Base-by-base conservation (phyloP, 2,329 filamentous ascomycete species). In the Cladosporium sp. region DNA sequence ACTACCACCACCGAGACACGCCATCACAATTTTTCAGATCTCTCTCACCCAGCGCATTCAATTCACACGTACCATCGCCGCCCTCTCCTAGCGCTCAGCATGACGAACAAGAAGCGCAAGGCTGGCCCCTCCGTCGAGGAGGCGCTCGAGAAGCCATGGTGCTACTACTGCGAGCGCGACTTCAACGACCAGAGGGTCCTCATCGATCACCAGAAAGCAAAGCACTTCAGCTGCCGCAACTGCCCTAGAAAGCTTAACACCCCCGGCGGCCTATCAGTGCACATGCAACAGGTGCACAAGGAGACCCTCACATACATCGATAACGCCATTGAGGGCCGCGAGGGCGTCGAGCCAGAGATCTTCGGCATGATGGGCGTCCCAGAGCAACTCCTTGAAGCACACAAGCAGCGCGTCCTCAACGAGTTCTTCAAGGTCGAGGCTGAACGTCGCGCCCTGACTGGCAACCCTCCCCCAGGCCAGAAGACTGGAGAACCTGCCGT, bases 151-250 rank as follows among this genome's bases (percentile, higher is more conserved):
- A 85, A 91, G 51, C 86, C 92, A 43, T 97, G 91, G 91, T 98
- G 93, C 75, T 98, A 95, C 73, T 98, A 98, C 76, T 98, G 93
- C 84, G 93, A 98, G 72, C 87, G 92, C 73, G 92, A 97, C 72
- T 98, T 97, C 67, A 91, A 97, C 69, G 93, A 98, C 69, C 71
- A 95, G 40, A 96, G 95, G 76, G 90, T 97, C 60, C 83, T 98
- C 57, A 94, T 95, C 60, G 91, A 88, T 51, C 93, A 98, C 69
- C 93, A 97, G 66, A 97, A 96, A 69, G 91, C 92, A n/a, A 97
- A 97, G 72, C 93, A 98, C 70, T 97, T 95, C 78, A 96, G 95
- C 71, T 98, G 93, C 72, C 88, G 95, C 61, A 77, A 85, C 73
- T 98, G 93, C 68, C 84, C 84, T 47, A 83, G 93, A 57, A 80